phyloP scores from a whole-genome alignment of 2,329 filamentous ascomycete species.

The Diaporthe sp. region DNA sequence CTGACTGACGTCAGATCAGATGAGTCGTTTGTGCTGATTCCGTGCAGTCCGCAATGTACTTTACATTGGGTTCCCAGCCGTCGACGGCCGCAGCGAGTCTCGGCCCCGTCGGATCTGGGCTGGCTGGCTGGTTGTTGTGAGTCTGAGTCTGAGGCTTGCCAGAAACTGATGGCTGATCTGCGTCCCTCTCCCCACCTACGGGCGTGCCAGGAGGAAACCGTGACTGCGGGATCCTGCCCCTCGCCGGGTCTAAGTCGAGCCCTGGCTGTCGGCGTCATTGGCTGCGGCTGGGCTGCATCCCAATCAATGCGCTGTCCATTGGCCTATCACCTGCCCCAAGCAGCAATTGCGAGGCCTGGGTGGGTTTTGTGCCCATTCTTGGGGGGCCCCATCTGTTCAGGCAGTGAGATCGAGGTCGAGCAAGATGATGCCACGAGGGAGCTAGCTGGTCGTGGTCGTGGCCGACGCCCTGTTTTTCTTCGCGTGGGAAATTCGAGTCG shows the following conservation, averaged over 20 bases:
- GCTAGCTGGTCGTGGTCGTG: not conserved
- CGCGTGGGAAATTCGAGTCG: conserved; percentile 33
- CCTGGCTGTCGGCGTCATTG: conserved; percentile 41
- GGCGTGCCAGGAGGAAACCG: conserved; percentile 17
- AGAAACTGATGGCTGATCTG: conserved; percentile 15
- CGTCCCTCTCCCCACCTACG: not conserved
- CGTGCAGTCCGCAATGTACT: not conserved
- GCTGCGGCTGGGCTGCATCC: conserved; percentile 35
- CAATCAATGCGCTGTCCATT: conserved; percentile 44
- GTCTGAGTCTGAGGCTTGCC: conserved; percentile 30
- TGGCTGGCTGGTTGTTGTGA: not conserved
- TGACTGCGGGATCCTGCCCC: conserved; percentile 33
- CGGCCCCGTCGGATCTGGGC: conserved; percentile 11
- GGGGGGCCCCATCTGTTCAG: not conserved
- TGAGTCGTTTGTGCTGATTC: conserved; percentile 17
- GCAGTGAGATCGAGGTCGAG: not conserved
- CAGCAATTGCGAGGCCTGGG: not conserved
- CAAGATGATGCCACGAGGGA: not conserved
- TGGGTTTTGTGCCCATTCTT: conserved; percentile 7
- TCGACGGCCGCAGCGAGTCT: not conserved
- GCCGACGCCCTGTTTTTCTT: conserved; percentile 18
- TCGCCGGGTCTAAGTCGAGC: conserved; percentile 17
- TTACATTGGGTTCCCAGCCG: not conserved
- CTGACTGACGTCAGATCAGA: conserved; percentile 37
- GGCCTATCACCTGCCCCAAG: conserved; percentile 42